A percentile compares a stretch with the other conserved stretches of the same genome.
phyloP scores from a whole-genome alignment of 2,329 filamentous ascomycete species.

The Aspergillus sp. region DNA sequence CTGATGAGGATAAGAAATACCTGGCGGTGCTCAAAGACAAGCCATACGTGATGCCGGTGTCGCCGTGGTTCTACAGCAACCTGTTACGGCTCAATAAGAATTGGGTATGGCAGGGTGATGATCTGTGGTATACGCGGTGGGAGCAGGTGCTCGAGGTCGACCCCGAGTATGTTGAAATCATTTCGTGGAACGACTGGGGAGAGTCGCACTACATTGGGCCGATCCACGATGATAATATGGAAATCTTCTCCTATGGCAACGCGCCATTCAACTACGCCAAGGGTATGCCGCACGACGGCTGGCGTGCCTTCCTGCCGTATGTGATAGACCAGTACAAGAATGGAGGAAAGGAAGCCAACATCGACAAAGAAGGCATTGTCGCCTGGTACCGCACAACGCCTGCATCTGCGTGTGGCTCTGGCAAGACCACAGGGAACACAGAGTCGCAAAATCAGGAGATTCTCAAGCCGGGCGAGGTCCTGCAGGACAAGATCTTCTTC shows the following conservation, averaged over 20 bases:
- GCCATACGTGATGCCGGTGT: conserved; percentile 54
- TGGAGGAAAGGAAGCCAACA: conserved; percentile 17
- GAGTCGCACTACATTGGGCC: conserved; percentile 60
- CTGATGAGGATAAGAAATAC: conserved; percentile 40
- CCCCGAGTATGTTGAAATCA: conserved; percentile 54
- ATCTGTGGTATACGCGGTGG: conserved; percentile 61
- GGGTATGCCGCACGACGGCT: conserved; percentile 30
- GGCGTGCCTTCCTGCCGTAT: conserved; percentile 32
- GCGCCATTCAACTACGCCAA: conserved; percentile 41
- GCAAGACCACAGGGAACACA: conserved; percentile 28
- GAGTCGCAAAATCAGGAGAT: conserved; percentile 23
- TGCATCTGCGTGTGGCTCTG: conserved; percentile 18
- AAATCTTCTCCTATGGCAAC: conserved; percentile 21
- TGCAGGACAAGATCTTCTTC: conserved; percentile 24
- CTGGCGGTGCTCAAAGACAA: conserved; percentile 34
- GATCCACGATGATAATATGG: conserved; percentile 44
- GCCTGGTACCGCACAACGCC: conserved; percentile 27
- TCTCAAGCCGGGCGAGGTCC: conserved; percentile 14
- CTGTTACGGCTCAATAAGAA: conserved; percentile 57
- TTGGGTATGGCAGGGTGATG: conserved; percentile 61
- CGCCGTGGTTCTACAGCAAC: conserved; percentile 58
- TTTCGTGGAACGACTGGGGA: conserved; percentile 62
- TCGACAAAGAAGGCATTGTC: conserved; percentile 23
- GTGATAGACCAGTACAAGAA: conserved; percentile 36
- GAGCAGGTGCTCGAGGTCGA: conserved; percentile 49